Conservation (phyloP, 768 basidiomycete species). For the Lepiota venenata region DNA sequence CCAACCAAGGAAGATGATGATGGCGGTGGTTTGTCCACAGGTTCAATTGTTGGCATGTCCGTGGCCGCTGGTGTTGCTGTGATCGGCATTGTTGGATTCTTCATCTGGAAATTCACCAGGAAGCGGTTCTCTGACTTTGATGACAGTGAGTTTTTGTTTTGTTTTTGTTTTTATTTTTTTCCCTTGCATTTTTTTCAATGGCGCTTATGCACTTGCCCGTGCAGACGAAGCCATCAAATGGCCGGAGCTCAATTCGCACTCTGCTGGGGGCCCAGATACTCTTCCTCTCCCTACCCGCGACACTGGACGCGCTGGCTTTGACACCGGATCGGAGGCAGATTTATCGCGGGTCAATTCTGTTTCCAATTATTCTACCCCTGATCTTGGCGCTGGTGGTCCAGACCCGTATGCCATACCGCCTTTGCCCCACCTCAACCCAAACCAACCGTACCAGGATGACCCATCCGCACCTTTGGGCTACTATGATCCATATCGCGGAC, state of each 20-base stretch:
- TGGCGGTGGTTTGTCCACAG: constrained; percentile 49
- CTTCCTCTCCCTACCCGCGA: constrained; percentile 67
- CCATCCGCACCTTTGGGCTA: constrained; percentile 47
- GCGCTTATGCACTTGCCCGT: background rate
- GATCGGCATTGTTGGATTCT: constrained; percentile 68
- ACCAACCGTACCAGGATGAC: constrained; percentile 74
- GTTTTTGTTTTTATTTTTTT: constrained; percentile 9
- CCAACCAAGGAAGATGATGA: constrained; percentile 13
- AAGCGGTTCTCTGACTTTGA: constrained; percentile 76
- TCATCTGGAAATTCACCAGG: constrained; percentile 84
- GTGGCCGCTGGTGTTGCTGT: constrained; percentile 79
- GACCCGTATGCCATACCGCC: constrained; percentile 87
- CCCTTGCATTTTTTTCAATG: constrained; percentile 1
- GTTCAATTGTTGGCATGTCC: constrained; percentile 76
- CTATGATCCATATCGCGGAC: constrained; percentile 81
- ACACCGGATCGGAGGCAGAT: constrained; percentile 57
- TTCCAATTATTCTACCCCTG: constrained; percentile 42
- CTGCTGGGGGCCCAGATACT: constrained; percentile 34
- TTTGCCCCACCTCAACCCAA: constrained; percentile 77
- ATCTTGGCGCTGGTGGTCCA: constrained; percentile 40
- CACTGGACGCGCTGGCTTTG: constrained; percentile 72
- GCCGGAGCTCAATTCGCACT: constrained; percentile 81
- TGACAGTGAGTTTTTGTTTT: constrained; percentile 55
- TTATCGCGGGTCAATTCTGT: constrained; percentile 50
- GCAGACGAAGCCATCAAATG: constrained; percentile 86